Conservation (phyloP, 2,329 filamentous ascomycete genomes). For the Diaporthe batatas region DNA sequence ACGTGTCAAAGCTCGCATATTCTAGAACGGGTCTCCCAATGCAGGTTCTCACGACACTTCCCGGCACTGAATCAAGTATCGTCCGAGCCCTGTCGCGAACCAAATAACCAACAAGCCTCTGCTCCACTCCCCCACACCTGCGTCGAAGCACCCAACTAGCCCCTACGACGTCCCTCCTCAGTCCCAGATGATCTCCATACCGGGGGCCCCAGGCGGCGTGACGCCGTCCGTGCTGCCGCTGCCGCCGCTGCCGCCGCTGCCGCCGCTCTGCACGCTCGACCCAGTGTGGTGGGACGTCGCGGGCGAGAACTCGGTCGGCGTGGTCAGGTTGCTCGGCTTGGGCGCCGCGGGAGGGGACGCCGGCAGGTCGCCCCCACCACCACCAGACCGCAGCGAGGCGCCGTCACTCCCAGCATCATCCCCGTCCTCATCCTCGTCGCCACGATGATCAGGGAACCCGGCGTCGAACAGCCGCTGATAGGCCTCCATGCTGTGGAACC, state of each 20-base stretch:
- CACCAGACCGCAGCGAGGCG: neutral
- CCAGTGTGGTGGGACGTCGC: slow-evolving; percentile 36
- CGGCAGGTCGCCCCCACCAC: neutral
- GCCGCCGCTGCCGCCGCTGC: too few species aligned
- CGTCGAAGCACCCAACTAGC: too few species aligned
- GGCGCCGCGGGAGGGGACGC: slow-evolving; percentile 27
- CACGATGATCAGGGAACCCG: neutral
- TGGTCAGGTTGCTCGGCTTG: slow-evolving; percentile 40
- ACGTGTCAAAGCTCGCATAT: slow-evolving; percentile 12
- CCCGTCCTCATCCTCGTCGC: too few species aligned
- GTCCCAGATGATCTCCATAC: neutral
- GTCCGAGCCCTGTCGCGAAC: neutral
- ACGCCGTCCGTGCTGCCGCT: slow-evolving; percentile 3
- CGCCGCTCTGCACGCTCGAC: slow-evolving; percentile 19
- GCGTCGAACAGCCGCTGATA: slow-evolving; percentile 6
- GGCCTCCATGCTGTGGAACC: neutral
- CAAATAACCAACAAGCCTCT: too few species aligned
- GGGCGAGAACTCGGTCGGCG: slow-evolving; percentile 38
- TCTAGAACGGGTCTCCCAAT: neutral
- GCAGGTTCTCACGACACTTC: neutral
- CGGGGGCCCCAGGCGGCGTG: neutral
- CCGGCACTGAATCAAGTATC: neutral
- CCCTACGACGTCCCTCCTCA: too few species aligned
- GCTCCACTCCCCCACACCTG: too few species aligned
- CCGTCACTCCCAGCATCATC: neutral